Evolutionary conservation across 306 rosid genomes (phyloP).

Genomic region (Vigna radiata): DNA sequence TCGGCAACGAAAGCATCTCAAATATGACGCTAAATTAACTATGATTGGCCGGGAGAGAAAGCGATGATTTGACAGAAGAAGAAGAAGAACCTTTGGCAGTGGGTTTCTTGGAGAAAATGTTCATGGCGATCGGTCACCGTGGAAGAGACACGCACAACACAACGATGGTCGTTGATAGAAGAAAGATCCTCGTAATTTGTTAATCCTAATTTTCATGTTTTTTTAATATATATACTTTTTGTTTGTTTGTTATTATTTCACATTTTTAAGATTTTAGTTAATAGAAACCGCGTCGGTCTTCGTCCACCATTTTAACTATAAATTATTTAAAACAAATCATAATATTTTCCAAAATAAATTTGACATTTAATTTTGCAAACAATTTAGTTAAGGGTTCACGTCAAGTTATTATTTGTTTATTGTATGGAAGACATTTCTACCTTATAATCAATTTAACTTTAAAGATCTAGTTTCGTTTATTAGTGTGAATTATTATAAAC

Average conservation of each 20-base stretch:
- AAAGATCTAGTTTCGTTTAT: too few relatives aligned
- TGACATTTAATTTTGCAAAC: too few relatives aligned
- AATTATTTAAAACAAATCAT: not conserved
- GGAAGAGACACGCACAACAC: not conserved
- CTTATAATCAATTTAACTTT: too few relatives aligned
- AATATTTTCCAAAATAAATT: not conserved
- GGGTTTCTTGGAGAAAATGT: conserved; percentile 90
- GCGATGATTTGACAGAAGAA: conserved; percentile 4
- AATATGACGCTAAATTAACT: not conserved
- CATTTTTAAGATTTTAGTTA: not conserved
- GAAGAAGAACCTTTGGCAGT: conserved; percentile 79
- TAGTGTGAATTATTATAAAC: too few relatives aligned
- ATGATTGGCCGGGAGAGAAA: not conserved
- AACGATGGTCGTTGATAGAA: not conserved
- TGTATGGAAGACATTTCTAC: too few relatives aligned
- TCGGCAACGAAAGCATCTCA: conserved; percentile 2
- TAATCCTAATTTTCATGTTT: conserved; percentile 24
- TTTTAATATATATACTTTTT: not conserved
- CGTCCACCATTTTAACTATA: not conserved
- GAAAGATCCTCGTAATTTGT: not conserved
- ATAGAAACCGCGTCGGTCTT: conserved; percentile 20
- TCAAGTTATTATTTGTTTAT: too few relatives aligned
- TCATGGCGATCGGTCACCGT: conserved; percentile 60
- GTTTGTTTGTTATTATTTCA: not conserved
- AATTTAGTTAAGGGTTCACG: too few relatives aligned